A percentile compares a stretch with the other conserved stretches of the same genome.
These are phyloP conservation scores for Choiromyces venosus DNA, from an alignment of 495 filamentous ascomycete species.

Conservation along the genomic window DNA sequence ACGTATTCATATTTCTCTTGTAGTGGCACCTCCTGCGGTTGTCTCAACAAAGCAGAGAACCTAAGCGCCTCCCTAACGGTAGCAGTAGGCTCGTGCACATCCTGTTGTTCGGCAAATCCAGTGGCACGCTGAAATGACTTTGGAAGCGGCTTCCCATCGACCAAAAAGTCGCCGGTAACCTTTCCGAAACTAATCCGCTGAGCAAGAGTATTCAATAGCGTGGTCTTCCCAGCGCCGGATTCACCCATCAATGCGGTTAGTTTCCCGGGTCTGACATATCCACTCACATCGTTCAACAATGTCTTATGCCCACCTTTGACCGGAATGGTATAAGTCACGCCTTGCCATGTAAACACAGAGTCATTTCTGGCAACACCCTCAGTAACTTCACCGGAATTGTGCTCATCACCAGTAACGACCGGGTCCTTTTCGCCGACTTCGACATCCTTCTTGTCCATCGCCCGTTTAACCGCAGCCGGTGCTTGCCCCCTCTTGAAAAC, in stretches of 20 bases:
- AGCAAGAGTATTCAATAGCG: slow-evolving; percentile 53
- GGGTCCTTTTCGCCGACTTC: slow-evolving; percentile 46
- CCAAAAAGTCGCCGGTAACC: slow-evolving; percentile 50
- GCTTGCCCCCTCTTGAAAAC: slow-evolving; percentile 61
- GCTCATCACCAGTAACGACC: slow-evolving; percentile 32
- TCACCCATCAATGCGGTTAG: slow-evolving; percentile 61
- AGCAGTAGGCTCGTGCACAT: slow-evolving; percentile 55
- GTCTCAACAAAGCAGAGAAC: slow-evolving; percentile 57
- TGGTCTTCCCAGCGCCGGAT: slow-evolving; percentile 50
- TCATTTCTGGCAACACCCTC: slow-evolving; percentile 54
- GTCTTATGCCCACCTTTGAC: slow-evolving; percentile 55
- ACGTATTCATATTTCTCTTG: slow-evolving; percentile 59
- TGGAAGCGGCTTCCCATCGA: slow-evolving; percentile 49
- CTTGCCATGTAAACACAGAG: slow-evolving; percentile 70
- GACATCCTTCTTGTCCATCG: slow-evolving; percentile 50
- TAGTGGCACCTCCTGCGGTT: slow-evolving; percentile 48
- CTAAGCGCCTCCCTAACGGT: slow-evolving; percentile 60
- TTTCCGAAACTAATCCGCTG: slow-evolving; percentile 54
- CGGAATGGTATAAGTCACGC: slow-evolving; percentile 70
- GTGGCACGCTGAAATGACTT: slow-evolving; percentile 46
- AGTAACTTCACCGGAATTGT: slow-evolving; percentile 37
- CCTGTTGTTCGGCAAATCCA: slow-evolving; percentile 59
- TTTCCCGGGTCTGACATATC: slow-evolving; percentile 65
- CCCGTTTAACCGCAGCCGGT: slow-evolving; percentile 51
- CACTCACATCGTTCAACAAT: slow-evolving; percentile 59